phyloP scores from a whole-genome alignment of 2,329 filamentous ascomycete species.

The Paraphoma sp. region DNA sequence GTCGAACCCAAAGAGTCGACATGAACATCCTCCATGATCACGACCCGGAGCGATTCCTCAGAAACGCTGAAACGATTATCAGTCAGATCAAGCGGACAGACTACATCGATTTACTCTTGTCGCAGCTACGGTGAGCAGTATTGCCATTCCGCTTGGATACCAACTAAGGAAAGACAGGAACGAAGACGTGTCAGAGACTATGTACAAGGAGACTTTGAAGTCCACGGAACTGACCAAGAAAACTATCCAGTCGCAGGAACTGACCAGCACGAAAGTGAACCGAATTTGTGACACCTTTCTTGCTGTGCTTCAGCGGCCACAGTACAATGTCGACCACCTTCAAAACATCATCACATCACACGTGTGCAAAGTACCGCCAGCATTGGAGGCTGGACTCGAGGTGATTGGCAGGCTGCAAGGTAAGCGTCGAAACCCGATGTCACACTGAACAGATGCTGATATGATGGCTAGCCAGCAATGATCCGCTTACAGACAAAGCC shows the following conservation, averaged over 20 bases:
- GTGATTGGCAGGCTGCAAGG: conserved; percentile 76
- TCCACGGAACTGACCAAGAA: conserved; percentile 27
- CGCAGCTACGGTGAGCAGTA: conserved; percentile 72
- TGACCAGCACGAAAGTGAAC: conserved; percentile 73
- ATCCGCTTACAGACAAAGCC: conserved; percentile 76
- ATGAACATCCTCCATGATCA: conserved; percentile 98
- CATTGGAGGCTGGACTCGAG: conserved; percentile 81
- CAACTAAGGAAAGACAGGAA: conserved; percentile 57
- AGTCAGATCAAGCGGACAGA: conserved; percentile 82
- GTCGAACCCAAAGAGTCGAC: conserved; percentile 91
- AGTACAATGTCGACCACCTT: conserved; percentile 66
- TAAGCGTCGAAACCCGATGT: conserved; percentile 16
- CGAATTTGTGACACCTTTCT: conserved; percentile 86
- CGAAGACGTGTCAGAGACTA: conserved; percentile 90
- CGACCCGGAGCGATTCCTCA: conserved; percentile 83
- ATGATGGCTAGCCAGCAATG: conserved; percentile 46
- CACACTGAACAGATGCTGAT: conserved; percentile 5
- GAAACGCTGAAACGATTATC: conserved; percentile 76
- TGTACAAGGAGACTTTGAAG: conserved; percentile 87
- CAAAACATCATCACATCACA: conserved; percentile 95
- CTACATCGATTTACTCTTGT: conserved; percentile 89
- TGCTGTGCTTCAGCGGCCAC: conserved; percentile 63
- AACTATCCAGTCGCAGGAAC: conserved; percentile 21
- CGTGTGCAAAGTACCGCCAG: conserved; percentile 90
- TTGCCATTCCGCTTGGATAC: neutral